Base-by-base conservation (phyloP, 441 rosid species). In the Pelargonium exstipulatum region DNA sequence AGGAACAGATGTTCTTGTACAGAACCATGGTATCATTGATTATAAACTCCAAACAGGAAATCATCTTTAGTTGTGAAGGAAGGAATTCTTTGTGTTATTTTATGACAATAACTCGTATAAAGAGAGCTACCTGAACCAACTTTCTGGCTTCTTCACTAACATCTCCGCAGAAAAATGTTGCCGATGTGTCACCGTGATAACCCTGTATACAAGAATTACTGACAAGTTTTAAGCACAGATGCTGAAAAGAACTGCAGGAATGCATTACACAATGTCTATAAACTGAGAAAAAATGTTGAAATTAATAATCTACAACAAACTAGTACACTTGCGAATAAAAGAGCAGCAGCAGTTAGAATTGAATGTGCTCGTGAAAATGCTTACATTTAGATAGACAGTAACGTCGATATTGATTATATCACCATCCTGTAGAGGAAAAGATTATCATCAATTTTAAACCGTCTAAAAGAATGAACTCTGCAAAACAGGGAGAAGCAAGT, bases 381-480 rank as follows among this genome's bases (percentile, higher is more conserved):
- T 84, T 83, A 90, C 98, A 72, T 87, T 85, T 64, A 92, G 82
- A 77, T 86, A 92, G 60, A 88, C 96, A 6, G 96, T 92, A 43
- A 92, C 96, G 72, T 92, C 98, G 49, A 92, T 87, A 71, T 92
- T 92, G 82, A 92, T 84, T 69, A 87, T 92, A 80, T 92, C 98
- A 46, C 96, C 96, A 75, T 92, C 96, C 97, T 91, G 88, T 74
- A 82, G 82, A 69, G 1, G n/a, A 35, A 71, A 64, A 60, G 53
- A 62, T 24, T 8, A 20, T 64, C 2, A 63, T 74, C 49, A 62
- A 57, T 9, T 16, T 42, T 35, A 20, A 49, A 1, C 46, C 10
- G 65, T 68, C 65, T 9, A 67, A 51, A 5, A 20, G 66, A 69
- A 57, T 5, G 49, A 70, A 61, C 40, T 37, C 10, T 0, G 40